phyloP scores from a whole-genome alignment of 2,329 filamentous ascomycete genomes.

The Knoxdaviesia proteae region DNA sequence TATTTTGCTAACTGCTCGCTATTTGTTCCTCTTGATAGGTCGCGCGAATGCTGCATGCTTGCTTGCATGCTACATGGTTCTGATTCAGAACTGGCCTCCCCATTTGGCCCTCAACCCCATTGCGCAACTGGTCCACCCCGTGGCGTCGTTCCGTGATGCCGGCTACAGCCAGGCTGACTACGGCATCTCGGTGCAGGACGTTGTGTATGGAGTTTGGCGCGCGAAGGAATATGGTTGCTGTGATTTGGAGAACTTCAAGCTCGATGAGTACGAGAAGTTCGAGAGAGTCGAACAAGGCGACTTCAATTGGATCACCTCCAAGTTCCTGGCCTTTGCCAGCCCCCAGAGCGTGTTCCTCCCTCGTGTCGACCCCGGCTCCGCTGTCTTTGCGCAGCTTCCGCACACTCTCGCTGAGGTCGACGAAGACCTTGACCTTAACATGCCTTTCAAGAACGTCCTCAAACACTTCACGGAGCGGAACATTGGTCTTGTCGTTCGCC shows the following conservation, averaged over 20 bases:
- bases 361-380: constrained; percentile 50
- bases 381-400: constrained; percentile 55
- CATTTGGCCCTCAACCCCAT: constrained; percentile 90
- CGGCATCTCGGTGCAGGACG: constrained; percentile 83
- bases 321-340: constrained; percentile 91
- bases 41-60: constrained; percentile 88
- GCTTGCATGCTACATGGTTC: constrained; percentile 93
- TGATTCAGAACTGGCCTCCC: constrained; percentile 94
- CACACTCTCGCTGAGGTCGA: constrained; percentile 55
- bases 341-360: constrained; percentile 64
- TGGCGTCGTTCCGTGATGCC: constrained; percentile 97
- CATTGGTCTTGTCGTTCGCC: constrained; percentile 78
- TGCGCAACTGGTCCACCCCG: constrained; percentile 83
- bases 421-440: constrained; percentile 47
- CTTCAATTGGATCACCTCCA: constrained; percentile 96
- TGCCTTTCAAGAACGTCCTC: constrained; percentile 90
- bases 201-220: constrained; percentile 97
- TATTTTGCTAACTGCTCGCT: not conserved
- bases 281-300: constrained; percentile 96
- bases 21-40: constrained; percentile 24
- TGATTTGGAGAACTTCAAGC: constrained; percentile 77
- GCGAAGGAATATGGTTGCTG: constrained; percentile 91
- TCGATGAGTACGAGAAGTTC: constrained; percentile 91
- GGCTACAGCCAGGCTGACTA: constrained; percentile 98
- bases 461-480: constrained; percentile 73